Percentiles rank a stretch among this genome's conserved stretches.
phyloP scores from a whole-genome alignment of 208 protist species.

The Angomonas desouzai region DNA sequence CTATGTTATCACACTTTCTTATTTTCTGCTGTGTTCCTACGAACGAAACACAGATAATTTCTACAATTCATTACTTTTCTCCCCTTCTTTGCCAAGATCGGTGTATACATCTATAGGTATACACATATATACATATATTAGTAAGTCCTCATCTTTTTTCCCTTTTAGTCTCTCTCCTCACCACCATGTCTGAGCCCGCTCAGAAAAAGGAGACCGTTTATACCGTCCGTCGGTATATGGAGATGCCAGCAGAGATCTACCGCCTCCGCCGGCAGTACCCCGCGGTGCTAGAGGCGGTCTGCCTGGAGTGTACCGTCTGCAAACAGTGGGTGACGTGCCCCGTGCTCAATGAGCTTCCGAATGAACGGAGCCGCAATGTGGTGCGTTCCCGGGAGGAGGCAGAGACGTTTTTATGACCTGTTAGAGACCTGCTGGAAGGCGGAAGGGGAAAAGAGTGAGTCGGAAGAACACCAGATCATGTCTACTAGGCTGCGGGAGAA shows the following conservation, averaged over 20 bases:
- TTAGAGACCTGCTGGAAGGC: background rate
- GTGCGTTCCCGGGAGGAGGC: slow-evolving; percentile 1
- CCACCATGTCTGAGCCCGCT: background rate
- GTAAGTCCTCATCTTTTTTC: background rate
- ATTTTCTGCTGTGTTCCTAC: too few species aligned
- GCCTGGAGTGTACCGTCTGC: slow-evolving; percentile 70
- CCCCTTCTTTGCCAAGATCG: background rate
- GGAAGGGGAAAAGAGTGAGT: background rate
- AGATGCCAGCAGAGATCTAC: slow-evolving; percentile 45
- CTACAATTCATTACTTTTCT: background rate
- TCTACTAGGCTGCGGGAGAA: background rate
- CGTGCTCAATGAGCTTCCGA: slow-evolving; percentile 29
- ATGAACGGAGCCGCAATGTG: slow-evolving; percentile 27
- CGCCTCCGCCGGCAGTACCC: slow-evolving; percentile 50
- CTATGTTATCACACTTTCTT: too few species aligned
- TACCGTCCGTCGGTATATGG: slow-evolving; percentile 46
- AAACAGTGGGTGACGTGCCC: slow-evolving; percentile 66
- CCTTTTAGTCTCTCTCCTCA: too few species aligned
- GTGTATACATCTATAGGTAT: background rate
- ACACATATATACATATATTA: slow-evolving; percentile 1
- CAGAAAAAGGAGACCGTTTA: background rate
- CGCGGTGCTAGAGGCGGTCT: slow-evolving; percentile 47
- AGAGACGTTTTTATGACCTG: background rate
- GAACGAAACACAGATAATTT: slow-evolving; percentile 2
- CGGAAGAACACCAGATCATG: background rate